Evolutionary conservation across 345 rosid species (phyloP), one percentile per base, ranked within the genome.

Genomic region (Erodium maritimum): DNA sequence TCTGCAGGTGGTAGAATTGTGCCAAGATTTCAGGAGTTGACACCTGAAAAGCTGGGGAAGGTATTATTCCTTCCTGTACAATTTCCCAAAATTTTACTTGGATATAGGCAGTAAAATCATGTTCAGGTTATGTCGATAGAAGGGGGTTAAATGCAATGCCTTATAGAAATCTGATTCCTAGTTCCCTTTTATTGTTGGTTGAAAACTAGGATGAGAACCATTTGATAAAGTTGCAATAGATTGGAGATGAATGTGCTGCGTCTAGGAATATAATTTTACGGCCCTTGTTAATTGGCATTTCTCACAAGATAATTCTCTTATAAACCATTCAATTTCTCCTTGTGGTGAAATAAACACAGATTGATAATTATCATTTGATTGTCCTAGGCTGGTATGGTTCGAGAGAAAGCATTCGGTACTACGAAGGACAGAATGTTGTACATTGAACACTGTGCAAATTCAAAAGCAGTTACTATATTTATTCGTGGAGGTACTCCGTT

Each of bases 1-100:
- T 57, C 51, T 59, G n/a, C 67, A 93, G 99, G 99, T 56, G 99
- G 97, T 56, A 83, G 99, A 67, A 89, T 93, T 66, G 99, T 93
- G 56, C 99, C 97, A 57, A 76, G 99, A 69, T 93, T 93, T 73
- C 96, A 93, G 77, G 99, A 93, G 74, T 73, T 93, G 78, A 93
- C 96, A 21, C 63, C 96, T 42, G 99, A 87, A 64, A 93, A 93
- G 79, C 75, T 93, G 50, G 97, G 99, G 18, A 93, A 69, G 94
- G 97, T 89, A 77, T 14, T 23, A 63, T 66, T 69, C 48, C 3
- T 16, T 42, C 48, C 48, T 42, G 0, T 42, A 12, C 17, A 42
- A 13, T 42, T 14, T 13, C 54, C 23, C 57, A 50, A 50, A 21
- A 25, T 4, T 61, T 50, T 63, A 18, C 22, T 8, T 23, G 20